Evolutionary conservation across 495 filamentous ascomycete genomes (phyloP), one percentile per base, ranked within the genome.

Genomic region (Niebla homalea): DNA sequence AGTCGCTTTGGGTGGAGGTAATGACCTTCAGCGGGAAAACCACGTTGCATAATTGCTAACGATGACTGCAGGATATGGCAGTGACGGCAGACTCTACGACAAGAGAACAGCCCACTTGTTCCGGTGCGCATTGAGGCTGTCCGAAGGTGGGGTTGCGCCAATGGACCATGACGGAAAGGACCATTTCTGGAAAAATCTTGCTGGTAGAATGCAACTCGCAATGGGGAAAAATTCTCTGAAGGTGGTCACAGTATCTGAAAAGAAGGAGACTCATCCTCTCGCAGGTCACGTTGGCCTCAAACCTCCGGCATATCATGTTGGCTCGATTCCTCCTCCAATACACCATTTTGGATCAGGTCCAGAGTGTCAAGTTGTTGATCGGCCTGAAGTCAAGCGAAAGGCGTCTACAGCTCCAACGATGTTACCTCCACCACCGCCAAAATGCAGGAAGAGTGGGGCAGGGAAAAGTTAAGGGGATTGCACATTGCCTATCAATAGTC

Each of bases 141-240:
- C 40, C 6, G 45, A 43, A 29, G 52, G 52, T 19, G 52, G 52
- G 5, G 1, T 46, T 8, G 52, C 52, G 37, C 52, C 52, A 19
- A 54, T 50, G 20, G 52, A 54, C 29, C 18, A 36, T 20, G 47
- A 40, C 35, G 19, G 4, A 44, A 46, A 18, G 14, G 46, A 35
- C 26, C 46, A 50, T 4, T 11, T 39, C 7, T 54, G 52, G 52
- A 36, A 49, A 14, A 20, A 39, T 5, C 20, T 54, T 6, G 35
- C 49, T 23, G 10, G 37, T 5, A 46, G 46, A 12, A 21, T 56
- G n/a, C 20, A 35, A 37, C 18, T 11, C 1, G 53, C 53, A 26
- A 52, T 56, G 53, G 53, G 48, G 37, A 43, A 47, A n/a, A 36
- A 43, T 3, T 47, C 46, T 18, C 42, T 51, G 11, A 25, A 26